phyloP scores from a whole-genome alignment of 179 eudicot genomes.

The Sideroxylon spinosum region DNA sequence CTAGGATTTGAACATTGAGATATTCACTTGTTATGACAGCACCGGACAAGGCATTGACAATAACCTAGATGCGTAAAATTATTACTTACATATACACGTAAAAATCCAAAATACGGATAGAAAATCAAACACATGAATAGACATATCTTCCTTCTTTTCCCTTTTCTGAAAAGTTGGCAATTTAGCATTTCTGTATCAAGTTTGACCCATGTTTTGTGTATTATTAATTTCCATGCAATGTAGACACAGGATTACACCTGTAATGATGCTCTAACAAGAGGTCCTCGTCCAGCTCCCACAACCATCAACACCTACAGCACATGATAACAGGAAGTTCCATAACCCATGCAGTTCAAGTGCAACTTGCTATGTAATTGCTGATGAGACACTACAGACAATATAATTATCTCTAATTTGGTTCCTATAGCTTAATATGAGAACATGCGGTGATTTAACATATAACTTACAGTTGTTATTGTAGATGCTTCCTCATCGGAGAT shows the following conservation, averaged over 20 bases:
- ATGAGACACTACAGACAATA: not conserved
- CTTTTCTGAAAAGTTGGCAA: not conserved
- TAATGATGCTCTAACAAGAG: slow-evolving; percentile 90
- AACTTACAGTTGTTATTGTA: slow-evolving; percentile 60
- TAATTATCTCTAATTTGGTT: not conserved
- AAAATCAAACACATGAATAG: not conserved
- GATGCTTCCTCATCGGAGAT: slow-evolving; percentile 73
- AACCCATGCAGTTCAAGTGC: not conserved
- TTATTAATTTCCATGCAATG: not conserved
- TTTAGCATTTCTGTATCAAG: not conserved
- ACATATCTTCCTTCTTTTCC: not conserved
- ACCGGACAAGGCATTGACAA: too few species aligned
- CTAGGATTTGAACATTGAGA: not conserved
- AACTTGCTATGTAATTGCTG: slow-evolving; percentile 4
- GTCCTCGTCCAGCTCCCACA: slow-evolving; percentile 98
- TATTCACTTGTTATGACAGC: not conserved
- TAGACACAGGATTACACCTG: slow-evolving; percentile 44
- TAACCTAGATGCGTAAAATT: not conserved
- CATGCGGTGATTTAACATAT: not conserved
- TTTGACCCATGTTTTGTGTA: not conserved
- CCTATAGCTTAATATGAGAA: not conserved
- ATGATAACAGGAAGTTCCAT: not conserved
- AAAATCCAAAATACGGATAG: not conserved
- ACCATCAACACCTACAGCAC: slow-evolving; percentile 80
- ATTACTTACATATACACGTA: not conserved